phyloP scores from a whole-genome alignment of 345 rosid species.

The Salix koriyanagi region DNA sequence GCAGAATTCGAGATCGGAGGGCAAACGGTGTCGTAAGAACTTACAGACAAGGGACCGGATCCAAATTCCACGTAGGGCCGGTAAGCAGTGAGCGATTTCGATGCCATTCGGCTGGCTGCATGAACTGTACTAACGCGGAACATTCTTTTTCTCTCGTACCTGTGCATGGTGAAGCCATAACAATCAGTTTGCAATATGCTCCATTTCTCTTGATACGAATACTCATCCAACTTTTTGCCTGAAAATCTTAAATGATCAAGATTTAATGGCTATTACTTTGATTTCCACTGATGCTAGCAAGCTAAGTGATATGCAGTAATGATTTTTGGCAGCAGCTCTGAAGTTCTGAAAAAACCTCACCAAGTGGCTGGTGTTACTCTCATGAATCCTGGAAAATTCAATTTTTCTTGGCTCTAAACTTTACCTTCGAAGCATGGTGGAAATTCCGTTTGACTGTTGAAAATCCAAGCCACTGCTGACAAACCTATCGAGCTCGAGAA shows the following conservation, averaged over 20 bases:
- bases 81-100: conserved; percentile 14
- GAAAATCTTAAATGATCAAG: neutral
- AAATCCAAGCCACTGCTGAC: neutral
- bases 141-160: conserved; percentile 20
- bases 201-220: neutral
- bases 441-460: conserved; percentile 8
- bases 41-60: conserved; percentile 9
- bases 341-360: neutral
- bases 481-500: conserved; percentile 17
- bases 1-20: neutral
- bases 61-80: conserved; percentile 16
- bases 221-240: neutral
- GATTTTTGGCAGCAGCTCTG: neutral
- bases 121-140: conserved; percentile 15
- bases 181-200: neutral
- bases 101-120: conserved; percentile 21
- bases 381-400: neutral
- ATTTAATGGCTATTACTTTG: neutral
- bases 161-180: neutral
- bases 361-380: neutral
- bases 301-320: neutral
- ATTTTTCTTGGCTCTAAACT: neutral
- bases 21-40: neutral
- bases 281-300: neutral
- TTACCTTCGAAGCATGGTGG: conserved; percentile 16